phyloP scores from a whole-genome alignment of 2,329 filamentous ascomycete genomes.

The Alternaria gaisen region DNA sequence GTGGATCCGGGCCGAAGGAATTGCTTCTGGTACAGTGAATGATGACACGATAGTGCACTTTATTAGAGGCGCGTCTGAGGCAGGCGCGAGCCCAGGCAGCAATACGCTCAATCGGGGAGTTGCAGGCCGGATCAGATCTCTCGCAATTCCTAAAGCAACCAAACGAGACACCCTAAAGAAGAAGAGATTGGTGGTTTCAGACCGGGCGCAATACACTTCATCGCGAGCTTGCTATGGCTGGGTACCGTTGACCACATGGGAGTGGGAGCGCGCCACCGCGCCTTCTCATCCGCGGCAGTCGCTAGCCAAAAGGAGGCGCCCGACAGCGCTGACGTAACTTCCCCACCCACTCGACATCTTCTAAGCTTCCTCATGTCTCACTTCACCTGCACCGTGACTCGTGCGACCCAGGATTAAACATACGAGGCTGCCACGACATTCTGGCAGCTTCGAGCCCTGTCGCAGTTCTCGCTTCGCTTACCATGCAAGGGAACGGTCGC shows the following conservation, averaged over 20 bases:
- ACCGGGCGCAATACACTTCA: neutral
- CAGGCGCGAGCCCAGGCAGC: slow-evolving; percentile 2
- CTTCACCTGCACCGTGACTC: neutral
- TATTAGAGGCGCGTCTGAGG: neutral
- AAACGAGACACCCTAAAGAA: neutral
- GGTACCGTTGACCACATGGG: neutral
- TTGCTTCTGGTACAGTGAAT: neutral
- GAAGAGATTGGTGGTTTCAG: neutral
- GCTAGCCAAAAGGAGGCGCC: neutral
- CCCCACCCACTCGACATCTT: neutral
- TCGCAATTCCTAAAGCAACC: neutral
- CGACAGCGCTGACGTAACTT: slow-evolving; percentile 17
- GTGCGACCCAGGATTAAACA: neutral
- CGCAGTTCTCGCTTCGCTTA: neutral
- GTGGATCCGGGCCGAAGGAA: neutral
- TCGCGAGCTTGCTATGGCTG: neutral
- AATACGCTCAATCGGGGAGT: neutral
- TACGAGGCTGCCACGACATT: neutral
- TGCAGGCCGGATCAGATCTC: too few relatives aligned
- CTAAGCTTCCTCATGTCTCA: neutral
- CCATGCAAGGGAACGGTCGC: neutral
- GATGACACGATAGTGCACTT: neutral
- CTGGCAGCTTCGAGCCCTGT: neutral
- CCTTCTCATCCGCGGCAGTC: neutral
- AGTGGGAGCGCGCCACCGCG: neutral